These are phyloP conservation scores for Cercis canadensis DNA, from an alignment of 306 rosid genomes.

Conservation along the genomic window DNA sequence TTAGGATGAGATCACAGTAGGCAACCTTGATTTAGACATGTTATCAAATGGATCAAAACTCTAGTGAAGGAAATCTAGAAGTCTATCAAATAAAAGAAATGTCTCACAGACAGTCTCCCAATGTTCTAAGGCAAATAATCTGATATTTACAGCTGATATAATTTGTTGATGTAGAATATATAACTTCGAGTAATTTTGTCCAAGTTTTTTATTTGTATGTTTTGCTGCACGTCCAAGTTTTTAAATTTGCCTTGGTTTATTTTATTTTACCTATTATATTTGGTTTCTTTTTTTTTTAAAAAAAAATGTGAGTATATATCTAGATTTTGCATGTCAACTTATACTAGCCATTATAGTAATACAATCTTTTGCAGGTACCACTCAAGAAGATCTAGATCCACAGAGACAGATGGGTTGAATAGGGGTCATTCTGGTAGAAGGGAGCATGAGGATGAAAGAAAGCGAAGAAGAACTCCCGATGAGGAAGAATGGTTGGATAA, in stretches of 20 bases:
- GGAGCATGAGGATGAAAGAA: conserved; percentile 41
- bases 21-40: too few species aligned
- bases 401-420: conserved; percentile 49
- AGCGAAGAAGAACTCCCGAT: conserved; percentile 33
- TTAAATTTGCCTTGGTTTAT: neutral
- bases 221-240: too few species aligned
- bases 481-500: conserved; percentile 55
- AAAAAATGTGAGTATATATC: conserved; percentile 3
- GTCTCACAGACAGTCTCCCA: too few species aligned
- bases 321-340: conserved; percentile 25
- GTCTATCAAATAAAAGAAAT: too few species aligned
- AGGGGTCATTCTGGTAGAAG: conserved; percentile 51
- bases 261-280: conserved; percentile 1
- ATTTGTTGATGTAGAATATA: too few species aligned
- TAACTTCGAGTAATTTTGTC: too few species aligned
- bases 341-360: conserved; percentile 26
- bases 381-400: conserved; percentile 65
- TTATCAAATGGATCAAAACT: too few species aligned
- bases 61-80: too few species aligned
- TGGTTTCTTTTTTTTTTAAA: neutral
- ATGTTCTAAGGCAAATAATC: too few species aligned
- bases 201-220: too few species aligned
- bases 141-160: too few species aligned
- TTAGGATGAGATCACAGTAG: too few species aligned
- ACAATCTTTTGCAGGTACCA: conserved; percentile 49